Percentiles rank a stretch among this genome's conserved stretches.
Evolutionary conservation across 1,284 basidiomycete genomes (phyloP).

Genomic region (Ustilago xerochloae): DNA sequence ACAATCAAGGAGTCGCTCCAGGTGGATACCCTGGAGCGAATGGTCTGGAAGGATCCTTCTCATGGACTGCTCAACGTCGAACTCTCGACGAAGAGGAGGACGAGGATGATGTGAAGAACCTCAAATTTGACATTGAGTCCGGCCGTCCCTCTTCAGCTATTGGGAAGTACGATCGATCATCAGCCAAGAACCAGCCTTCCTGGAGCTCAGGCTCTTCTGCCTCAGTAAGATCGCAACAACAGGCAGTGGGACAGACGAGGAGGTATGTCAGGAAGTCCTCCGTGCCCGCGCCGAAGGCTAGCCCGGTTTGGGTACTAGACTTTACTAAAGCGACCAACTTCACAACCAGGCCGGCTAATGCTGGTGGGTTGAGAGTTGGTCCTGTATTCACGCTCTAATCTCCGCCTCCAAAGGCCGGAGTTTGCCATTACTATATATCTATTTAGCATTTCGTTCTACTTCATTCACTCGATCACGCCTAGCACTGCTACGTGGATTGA

Average conservation of each 20-base stretch:
- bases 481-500: too few relatives aligned
- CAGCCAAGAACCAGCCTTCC: constrained; percentile 2
- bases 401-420: neutral
- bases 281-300: constrained; percentile 18
- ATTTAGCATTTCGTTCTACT: neutral
- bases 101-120: neutral
- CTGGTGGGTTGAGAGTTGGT: neutral
- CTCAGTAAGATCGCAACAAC: neutral
- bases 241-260: neutral
- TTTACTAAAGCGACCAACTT: constrained; percentile 10
- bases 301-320: constrained; percentile 40
- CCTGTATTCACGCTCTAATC: constrained; percentile 15
- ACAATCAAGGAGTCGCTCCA: too few relatives aligned
- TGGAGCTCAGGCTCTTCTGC: neutral
- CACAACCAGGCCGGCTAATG: neutral
- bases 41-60: neutral
- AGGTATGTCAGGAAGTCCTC: constrained; percentile 26
- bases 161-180: neutral
- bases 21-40: too few relatives aligned
- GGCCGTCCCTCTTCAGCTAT: neutral
- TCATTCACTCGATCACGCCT: too few relatives aligned
- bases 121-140: constrained; percentile 14
- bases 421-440: neutral
- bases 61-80: neutral
- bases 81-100: constrained; percentile 13